A percentile compares a stretch with the other conserved stretches of the same genome.
Evolutionary conservation across 1,284 basidiomycete genomes (phyloP).

Genomic region (Gomphus bonarii): DNA sequence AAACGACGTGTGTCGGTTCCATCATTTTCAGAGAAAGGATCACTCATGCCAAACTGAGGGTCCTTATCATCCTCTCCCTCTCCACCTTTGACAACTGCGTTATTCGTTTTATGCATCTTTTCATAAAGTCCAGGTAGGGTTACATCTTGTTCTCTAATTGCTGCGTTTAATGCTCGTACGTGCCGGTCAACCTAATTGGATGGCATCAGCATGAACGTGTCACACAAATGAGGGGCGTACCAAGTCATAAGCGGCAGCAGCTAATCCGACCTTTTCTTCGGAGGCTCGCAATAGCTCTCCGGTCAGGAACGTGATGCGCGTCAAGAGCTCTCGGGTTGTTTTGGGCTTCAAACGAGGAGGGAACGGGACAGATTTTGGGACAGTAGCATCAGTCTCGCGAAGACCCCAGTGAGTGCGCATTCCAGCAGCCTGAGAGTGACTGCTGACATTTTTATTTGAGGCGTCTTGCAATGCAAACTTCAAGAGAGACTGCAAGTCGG

Average conservation of each 20-base stretch:
- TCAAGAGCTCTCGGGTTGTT: slow-evolving; percentile 40
- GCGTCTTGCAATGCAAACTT: not conserved
- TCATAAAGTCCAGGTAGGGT: slow-evolving; percentile 43
- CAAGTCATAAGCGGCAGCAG: slow-evolving; percentile 55
- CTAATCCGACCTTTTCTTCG: slow-evolving; percentile 66
- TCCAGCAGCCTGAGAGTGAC: not conserved
- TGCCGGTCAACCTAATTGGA: slow-evolving; percentile 51
- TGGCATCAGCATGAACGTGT: slow-evolving; percentile 5
- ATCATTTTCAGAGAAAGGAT: slow-evolving; percentile 7
- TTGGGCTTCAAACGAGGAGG: slow-evolving; percentile 14
- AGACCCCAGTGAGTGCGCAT: not conserved
- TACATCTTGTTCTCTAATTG: slow-evolving; percentile 58
- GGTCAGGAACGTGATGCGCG: slow-evolving; percentile 44
- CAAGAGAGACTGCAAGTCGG: not conserved
- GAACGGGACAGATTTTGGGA: slow-evolving; percentile 8
- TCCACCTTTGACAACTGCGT: slow-evolving; percentile 37
- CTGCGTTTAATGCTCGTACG: slow-evolving; percentile 61
- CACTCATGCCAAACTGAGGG: slow-evolving; percentile 15
- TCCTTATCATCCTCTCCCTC: slow-evolving; percentile 18
- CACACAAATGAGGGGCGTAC: slow-evolving; percentile 29
- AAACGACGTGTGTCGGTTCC: slow-evolving; percentile 8
- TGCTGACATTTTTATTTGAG: not conserved
- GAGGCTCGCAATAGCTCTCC: slow-evolving; percentile 52
- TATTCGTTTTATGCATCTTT: slow-evolving; percentile 48
- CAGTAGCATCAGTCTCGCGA: slow-evolving; percentile 10